These are phyloP conservation scores for Penicillium sp. DNA, from an alignment of 2,329 filamentous ascomycete species.

Conservation along the genomic window DNA sequence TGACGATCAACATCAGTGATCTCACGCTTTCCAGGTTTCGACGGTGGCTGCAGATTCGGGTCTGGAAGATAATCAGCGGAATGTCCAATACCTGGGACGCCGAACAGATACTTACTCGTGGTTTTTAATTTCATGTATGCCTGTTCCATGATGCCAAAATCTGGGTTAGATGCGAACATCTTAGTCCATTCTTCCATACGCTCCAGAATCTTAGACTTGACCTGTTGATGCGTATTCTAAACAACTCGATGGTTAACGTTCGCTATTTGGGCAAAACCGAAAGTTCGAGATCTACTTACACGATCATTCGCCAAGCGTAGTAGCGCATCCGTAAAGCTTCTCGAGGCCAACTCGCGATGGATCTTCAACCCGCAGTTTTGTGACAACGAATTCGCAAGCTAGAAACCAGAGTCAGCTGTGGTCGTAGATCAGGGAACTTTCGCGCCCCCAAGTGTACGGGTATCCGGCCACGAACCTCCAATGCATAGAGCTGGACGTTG, in stretches of 20 bases:
- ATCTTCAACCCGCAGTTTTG: slow-evolving; percentile 86
- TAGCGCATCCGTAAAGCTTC: slow-evolving; percentile 91
- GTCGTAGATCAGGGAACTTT: neutral
- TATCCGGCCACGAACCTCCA: slow-evolving; percentile 61
- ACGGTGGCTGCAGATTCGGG: slow-evolving; percentile 85
- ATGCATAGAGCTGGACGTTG: slow-evolving; percentile 92
- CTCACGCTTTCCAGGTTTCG: slow-evolving; percentile 86
- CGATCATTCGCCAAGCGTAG: slow-evolving; percentile 87
- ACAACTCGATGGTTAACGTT: neutral
- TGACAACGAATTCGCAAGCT: slow-evolving; percentile 85
- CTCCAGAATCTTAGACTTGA: slow-evolving; percentile 95
- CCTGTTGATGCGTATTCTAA: slow-evolving; percentile 86
- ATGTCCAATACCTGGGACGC: neutral
- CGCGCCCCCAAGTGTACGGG: neutral
- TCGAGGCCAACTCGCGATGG: slow-evolving; percentile 84
- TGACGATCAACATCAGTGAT: slow-evolving; percentile 86
- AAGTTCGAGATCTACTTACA: slow-evolving; percentile 32
- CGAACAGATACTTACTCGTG: slow-evolving; percentile 49
- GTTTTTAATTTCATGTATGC: slow-evolving; percentile 84
- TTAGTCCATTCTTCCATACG: slow-evolving; percentile 95
- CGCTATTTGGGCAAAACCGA: neutral
- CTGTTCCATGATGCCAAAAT: slow-evolving; percentile 96
- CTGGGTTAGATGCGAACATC: slow-evolving; percentile 86
- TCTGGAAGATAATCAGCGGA: slow-evolving; percentile 53
- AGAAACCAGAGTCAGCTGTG: slow-evolving; percentile 13